Evolutionary conservation across 305 asterid species (phyloP).

Genomic region (Ajuga reptans): DNA sequence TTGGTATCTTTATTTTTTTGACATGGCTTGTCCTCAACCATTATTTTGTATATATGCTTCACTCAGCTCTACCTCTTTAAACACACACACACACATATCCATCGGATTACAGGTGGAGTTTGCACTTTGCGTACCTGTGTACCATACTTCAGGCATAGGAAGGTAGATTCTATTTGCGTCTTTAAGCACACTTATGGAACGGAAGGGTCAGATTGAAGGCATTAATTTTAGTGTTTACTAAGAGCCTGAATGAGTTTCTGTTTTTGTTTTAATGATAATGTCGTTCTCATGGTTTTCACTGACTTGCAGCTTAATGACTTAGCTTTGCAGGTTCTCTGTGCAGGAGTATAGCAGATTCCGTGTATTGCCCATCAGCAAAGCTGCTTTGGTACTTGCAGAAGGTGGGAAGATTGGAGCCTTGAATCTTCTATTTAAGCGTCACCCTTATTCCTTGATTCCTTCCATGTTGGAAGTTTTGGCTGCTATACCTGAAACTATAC

Average conservation of each 20-base stretch:
- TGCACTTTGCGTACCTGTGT: not conserved
- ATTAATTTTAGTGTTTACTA: not conserved
- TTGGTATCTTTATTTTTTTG: slow-evolving; percentile 8
- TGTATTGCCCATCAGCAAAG: slow-evolving; percentile 50
- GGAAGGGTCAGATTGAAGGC: slow-evolving; percentile 3
- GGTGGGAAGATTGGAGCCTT: slow-evolving; percentile 90
- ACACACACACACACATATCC: not conserved
- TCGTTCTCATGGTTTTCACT: slow-evolving; percentile 33
- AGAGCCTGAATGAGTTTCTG: slow-evolving; percentile 8
- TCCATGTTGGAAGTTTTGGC: slow-evolving; percentile 78
- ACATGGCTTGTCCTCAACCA: slow-evolving; percentile 1
- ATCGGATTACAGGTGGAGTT: not conserved
- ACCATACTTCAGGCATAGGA: not conserved
- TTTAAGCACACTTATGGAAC: slow-evolving; percentile 4
- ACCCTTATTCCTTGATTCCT: slow-evolving; percentile 71
- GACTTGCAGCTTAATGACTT: slow-evolving; percentile 60
- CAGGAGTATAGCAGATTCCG: slow-evolving; percentile 84
- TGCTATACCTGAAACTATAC: slow-evolving; percentile 97
- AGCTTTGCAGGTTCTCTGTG: slow-evolving; percentile 81
- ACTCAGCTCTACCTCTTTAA: not conserved
- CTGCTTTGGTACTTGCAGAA: slow-evolving; percentile 78
- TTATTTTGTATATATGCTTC: slow-evolving; percentile 13
- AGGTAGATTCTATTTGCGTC: slow-evolving; percentile 14
- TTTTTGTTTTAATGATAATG: slow-evolving; percentile 14
- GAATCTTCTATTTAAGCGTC: slow-evolving; percentile 88